Evolutionary conservation across 768 basidiomycete genomes (phyloP).

Genomic region (Suillus brevipes): DNA sequence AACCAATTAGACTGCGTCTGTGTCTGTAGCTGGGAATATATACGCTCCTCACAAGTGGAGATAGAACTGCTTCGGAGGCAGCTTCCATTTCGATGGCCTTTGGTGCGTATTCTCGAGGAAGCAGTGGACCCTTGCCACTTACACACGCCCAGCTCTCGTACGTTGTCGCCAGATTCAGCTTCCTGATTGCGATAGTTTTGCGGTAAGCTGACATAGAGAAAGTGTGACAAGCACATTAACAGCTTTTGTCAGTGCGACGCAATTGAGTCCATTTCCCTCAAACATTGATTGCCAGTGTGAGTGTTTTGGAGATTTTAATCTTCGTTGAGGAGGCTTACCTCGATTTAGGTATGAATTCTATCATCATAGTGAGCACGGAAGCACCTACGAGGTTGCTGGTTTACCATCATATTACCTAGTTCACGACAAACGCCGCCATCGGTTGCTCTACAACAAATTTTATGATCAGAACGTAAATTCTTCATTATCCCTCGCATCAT

Average conservation of each 20-base stretch:
- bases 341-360: neutral
- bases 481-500: neutral
- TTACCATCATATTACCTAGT: neutral
- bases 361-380: neutral
- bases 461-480: neutral
- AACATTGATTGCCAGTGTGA: neutral
- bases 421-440: neutral
- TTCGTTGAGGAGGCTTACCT: neutral
- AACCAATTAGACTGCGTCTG: too few species aligned
- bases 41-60: neutral
- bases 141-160: neutral
- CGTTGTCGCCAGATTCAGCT: neutral
- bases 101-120: neutral
- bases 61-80: neutral
- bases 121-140: neutral
- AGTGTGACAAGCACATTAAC: neutral
- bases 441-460: slow-evolving; percentile 3
- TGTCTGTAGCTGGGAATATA: slow-evolving; percentile 1
- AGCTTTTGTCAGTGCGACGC: neutral
- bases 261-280: neutral
- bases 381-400: too few species aligned
- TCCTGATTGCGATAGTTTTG: neutral
- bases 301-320: neutral
- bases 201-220: neutral
- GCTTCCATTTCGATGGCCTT: neutral